phyloP scores from a whole-genome alignment of 2,329 filamentous ascomycete species.

The Onygenales sp. region DNA sequence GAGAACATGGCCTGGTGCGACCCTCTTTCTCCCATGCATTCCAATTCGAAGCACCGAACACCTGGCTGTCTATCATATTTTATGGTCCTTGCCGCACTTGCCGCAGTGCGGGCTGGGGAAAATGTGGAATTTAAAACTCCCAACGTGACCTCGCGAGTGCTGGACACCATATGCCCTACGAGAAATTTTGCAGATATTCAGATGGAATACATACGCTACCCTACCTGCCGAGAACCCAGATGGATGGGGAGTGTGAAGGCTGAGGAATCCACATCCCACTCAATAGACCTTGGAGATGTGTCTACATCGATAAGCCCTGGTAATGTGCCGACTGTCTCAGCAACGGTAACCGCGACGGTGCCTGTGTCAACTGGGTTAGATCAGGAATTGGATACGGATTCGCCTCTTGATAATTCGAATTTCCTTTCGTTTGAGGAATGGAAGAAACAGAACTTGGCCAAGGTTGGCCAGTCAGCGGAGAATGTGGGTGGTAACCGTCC shows the following conservation, averaged over 20 bases:
- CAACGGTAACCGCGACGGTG: background rate
- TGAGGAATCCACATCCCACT: conserved; percentile 2
- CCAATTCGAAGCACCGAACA: background rate
- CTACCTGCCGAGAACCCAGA: conserved; percentile 18
- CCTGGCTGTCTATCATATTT: background rate
- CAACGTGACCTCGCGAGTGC: conserved; percentile 8
- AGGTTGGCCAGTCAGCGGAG: conserved; percentile 68
- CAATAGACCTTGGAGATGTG: background rate
- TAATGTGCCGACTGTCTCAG: background rate
- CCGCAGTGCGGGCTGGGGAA: background rate
- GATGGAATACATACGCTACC: conserved; percentile 16
- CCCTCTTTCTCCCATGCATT: background rate
- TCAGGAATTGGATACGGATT: conserved; percentile 51
- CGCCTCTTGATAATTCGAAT: conserved; percentile 61
- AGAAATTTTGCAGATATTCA: conserved; percentile 12
- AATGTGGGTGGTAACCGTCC: conserved; percentile 50
- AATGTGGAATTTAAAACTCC: background rate
- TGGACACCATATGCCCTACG: conserved; percentile 14
- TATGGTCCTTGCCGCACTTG: background rate
- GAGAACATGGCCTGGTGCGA: background rate
- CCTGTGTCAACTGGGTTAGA: conserved; percentile 14
- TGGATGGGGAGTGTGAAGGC: conserved; percentile 1
- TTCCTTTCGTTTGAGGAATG: conserved; percentile 98
- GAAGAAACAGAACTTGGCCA: conserved; percentile 87
- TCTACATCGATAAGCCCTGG: background rate